Base-by-base conservation (phyloP, 2,329 filamentous ascomycete species). In the Aspergillus pseudotamarii region DNA sequence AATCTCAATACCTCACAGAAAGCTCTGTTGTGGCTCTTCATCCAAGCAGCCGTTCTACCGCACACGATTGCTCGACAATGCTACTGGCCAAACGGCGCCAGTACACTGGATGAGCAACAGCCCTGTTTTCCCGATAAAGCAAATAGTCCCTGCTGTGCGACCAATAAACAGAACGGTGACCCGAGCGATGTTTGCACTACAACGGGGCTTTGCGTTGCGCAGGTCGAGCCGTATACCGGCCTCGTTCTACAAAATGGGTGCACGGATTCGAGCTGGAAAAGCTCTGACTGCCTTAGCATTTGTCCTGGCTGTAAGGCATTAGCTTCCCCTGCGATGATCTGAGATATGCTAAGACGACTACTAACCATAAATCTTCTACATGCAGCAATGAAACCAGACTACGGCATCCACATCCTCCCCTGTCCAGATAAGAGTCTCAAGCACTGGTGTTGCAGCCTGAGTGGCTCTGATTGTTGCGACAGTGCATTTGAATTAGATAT, bases 371-470 rank as follows among this genome's bases (percentile, higher is more conserved):
- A 1, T 36, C 14, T 3, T 1, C 2, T 6, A 1, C 11, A 1
- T 12, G 12, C 30, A 58, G 56, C 56, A 48, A 30, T 58, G 43
- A 58, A 48, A 32, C 19, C 41, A n/a, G 41, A 46, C 28, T 46
- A 28, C 16, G 60, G 54, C 2, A 54, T 62, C n/a, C 55, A 58
- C 19, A 23, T 62, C n/a, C 55, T 62, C 2, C 60, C 60, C 4
- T 58, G 60, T n/a, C 34, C 55, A 2, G 41, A 36, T 21, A 58
- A 36, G 23, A 36, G 32, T 16, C 23, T 32, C n/a, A 36, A n/a
- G 26, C 60, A 58, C 28, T 63, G 61, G 61, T 63, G 61, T 21
- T 63, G 61, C 23, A 63, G 61, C 26, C 3, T 23, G 6, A 57
- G 36, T 28, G 61, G 61, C 6, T 46, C 57, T 6, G 34, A 63